phyloP scores from a whole-genome alignment of 192 early-diverging fungal genomes.

The Coemansia sp. region DNA sequence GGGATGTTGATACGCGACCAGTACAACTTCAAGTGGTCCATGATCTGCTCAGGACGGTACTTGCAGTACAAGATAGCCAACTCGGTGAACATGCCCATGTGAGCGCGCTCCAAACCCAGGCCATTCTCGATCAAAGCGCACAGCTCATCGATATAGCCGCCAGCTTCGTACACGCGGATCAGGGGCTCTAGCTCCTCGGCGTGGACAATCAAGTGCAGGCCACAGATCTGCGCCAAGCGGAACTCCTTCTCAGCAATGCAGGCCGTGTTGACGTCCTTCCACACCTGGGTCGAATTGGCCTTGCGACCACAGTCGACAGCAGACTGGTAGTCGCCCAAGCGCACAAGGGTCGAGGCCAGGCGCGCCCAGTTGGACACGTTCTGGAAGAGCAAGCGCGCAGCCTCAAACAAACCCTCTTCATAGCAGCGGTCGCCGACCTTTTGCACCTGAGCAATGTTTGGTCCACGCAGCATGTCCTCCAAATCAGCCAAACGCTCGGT shows the following conservation, averaged over 20 bases:
- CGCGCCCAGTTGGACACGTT: constrained; percentile 98
- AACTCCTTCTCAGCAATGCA: constrained; percentile 96
- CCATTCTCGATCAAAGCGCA: constrained; percentile 91
- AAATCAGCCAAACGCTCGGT: constrained; percentile 88
- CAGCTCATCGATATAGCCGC: constrained; percentile 91
- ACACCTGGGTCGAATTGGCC: constrained; percentile 97
- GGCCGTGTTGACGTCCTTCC: constrained; percentile 98
- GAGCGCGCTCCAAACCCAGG: constrained; percentile 94
- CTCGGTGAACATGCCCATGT: constrained; percentile 99
- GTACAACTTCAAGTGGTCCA: constrained; percentile 97
- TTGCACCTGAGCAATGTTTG: constrained; percentile 95
- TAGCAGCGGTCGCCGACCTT: constrained; percentile 95
- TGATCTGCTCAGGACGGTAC: constrained; percentile 92
- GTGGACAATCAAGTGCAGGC: constrained; percentile 93
- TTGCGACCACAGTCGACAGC: constrained; percentile 99
- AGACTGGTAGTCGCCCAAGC: constrained; percentile 92
- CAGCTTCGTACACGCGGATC: constrained; percentile 83
- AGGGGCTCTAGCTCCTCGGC: constrained; percentile 95
- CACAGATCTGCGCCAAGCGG: constrained; percentile 97
- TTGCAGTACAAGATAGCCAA: constrained; percentile 97
- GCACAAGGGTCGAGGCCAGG: constrained; percentile 93
- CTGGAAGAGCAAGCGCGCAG: constrained; percentile 93
- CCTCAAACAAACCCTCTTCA: constrained; percentile 86
- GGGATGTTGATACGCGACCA: constrained; percentile 98
- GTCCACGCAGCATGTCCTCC: constrained; percentile 89